Evolutionary conservation across 306 rosid species (phyloP).

Genomic region (Nissolia schottii): DNA sequence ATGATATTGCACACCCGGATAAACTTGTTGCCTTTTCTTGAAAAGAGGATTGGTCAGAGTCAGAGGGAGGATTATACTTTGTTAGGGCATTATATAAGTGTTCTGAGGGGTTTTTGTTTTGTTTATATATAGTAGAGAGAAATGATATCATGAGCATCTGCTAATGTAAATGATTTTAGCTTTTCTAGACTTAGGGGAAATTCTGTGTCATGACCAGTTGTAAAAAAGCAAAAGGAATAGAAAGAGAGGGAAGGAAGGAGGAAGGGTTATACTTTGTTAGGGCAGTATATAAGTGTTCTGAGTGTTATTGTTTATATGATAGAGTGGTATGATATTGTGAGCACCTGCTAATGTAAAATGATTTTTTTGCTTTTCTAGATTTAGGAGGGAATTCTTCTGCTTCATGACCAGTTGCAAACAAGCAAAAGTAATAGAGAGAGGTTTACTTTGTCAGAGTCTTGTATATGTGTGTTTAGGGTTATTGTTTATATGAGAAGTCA

Average conservation of each 20-base stretch:
- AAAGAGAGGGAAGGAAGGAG: background rate
- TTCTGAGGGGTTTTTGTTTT: background rate
- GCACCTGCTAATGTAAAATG: conserved; percentile 17
- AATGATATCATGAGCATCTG: background rate
- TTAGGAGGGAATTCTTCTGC: conserved; percentile 9
- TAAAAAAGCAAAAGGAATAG: background rate
- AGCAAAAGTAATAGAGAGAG: background rate
- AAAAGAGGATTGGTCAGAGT: background rate
- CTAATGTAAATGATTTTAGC: background rate
- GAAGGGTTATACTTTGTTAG: background rate
- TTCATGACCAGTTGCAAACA: conserved; percentile 3
- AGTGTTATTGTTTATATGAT: background rate
- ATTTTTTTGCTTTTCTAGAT: conserved; percentile 5
- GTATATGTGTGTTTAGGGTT: background rate
- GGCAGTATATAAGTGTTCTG: background rate
- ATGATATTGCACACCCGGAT: background rate
- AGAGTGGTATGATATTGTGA: background rate
- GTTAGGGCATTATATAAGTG: background rate
- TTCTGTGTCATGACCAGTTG: background rate
- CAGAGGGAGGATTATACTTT: background rate
- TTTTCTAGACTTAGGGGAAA: background rate
- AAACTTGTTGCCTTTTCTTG: background rate
- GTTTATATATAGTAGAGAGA: background rate
- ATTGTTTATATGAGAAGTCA: background rate
- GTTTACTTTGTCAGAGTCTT: background rate